Evolutionary conservation across 768 basidiomycete species (phyloP).

Genomic region (Hypsizygus marmoreus): DNA sequence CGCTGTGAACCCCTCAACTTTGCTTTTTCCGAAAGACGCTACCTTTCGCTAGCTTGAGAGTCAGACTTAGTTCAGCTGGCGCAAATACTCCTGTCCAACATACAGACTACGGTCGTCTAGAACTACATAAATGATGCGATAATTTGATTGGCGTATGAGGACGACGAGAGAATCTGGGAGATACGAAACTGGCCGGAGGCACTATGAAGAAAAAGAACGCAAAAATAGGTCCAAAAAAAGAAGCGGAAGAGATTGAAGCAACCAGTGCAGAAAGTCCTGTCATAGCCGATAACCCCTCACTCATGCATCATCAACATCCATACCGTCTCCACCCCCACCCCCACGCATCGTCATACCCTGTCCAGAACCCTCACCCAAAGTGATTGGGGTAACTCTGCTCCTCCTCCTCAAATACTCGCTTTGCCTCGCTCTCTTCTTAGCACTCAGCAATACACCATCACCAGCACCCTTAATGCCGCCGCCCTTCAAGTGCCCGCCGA

Average conservation of each 20-base stretch:
- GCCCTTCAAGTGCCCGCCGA: conserved; percentile 33
- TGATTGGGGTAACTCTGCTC: conserved; percentile 37
- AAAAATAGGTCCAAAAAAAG: neutral
- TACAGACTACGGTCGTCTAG: no score
- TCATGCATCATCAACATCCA: conserved; percentile 16
- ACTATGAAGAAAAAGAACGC: neutral
- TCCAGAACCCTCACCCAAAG: conserved; percentile 2
- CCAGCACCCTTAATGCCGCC: conserved; percentile 32
- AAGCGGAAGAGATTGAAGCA: neutral
- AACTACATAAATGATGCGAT: no score
- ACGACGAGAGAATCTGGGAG: no score
- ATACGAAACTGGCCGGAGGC: neutral
- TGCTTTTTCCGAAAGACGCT: no score
- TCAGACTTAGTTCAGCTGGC: no score
- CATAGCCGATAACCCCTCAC: neutral
- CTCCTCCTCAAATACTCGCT: conserved; percentile 69
- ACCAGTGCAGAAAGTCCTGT: conserved; percentile 1
- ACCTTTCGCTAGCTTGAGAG: no score
- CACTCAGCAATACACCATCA: conserved; percentile 53
- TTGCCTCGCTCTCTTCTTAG: conserved; percentile 74
- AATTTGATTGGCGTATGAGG: no score
- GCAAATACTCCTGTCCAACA: no score
- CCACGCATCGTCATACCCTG: no score
- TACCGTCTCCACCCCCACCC: neutral
- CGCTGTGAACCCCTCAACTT: no score